Percentiles rank a stretch among this genome's conserved stretches.
These are phyloP conservation scores for Brasilioporus rufonigricans DNA, from an alignment of 768 basidiomycete genomes.

Conservation along the genomic window DNA sequence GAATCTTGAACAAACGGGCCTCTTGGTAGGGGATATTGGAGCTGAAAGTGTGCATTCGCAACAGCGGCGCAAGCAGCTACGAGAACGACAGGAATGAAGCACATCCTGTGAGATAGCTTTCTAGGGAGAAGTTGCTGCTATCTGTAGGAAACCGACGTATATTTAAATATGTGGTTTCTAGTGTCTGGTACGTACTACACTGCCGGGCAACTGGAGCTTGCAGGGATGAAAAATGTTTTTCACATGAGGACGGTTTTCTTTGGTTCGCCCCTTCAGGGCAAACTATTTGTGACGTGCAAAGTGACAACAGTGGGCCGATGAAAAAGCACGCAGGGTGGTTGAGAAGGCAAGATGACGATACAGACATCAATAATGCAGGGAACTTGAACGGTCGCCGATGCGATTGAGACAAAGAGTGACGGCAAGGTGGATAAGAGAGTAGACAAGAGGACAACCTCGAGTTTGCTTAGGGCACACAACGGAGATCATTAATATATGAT, in stretches of 20 bases:
- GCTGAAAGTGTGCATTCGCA: conserved; percentile 74
- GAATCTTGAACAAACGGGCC: conserved; percentile 62
- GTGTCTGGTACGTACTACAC: no score
- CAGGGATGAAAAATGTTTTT: conserved; percentile 16
- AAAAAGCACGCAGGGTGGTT: background rate
- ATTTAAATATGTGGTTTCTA: no score
- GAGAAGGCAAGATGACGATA: background rate
- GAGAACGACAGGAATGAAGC: conserved; percentile 33
- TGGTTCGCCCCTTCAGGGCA: background rate
- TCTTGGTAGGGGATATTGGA: conserved; percentile 71
- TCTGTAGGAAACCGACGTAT: no score
- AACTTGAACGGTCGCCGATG: background rate
- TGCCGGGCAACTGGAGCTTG: no score
- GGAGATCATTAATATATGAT: background rate
- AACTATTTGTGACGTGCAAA: background rate
- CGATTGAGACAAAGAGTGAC: no score
- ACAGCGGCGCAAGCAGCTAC: conserved; percentile 39
- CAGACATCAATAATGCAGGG: background rate
- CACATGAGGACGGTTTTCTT: conserved; percentile 21
- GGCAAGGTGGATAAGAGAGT: background rate
- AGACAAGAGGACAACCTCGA: background rate
- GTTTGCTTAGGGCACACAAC: background rate
- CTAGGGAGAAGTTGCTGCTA: background rate
- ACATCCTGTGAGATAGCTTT: conserved; percentile 28
- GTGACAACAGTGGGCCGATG: background rate